These are phyloP conservation scores for Phytophthora ohioensis DNA, from an alignment of 352 stramenopile genomes.

Conservation along the genomic window DNA sequence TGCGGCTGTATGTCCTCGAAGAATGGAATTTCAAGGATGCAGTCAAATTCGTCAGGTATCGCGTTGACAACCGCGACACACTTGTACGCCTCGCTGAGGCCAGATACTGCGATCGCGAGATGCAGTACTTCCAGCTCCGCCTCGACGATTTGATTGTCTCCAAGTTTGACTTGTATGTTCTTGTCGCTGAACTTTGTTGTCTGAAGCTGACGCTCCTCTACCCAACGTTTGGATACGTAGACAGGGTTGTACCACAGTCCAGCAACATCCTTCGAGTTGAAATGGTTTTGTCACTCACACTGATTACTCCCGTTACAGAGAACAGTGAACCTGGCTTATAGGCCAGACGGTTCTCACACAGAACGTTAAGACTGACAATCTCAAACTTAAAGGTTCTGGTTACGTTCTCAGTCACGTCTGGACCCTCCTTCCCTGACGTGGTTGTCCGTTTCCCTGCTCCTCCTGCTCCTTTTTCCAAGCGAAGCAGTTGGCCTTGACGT, in stretches of 20 bases:
- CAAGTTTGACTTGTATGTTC: slow-evolving; percentile 17
- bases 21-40: too few relatives aligned
- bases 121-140: slow-evolving; percentile 6
- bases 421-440: too few relatives aligned
- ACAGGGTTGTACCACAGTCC: slow-evolving; percentile 4
- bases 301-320: not conserved
- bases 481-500: slow-evolving; percentile 8
- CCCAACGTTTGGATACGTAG: slow-evolving; percentile 11
- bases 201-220: not conserved
- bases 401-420: not conserved
- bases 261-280: not conserved
- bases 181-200: not conserved
- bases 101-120: too few relatives aligned
- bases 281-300: not conserved
- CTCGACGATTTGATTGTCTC: slow-evolving; percentile 12
- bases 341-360: slow-evolving; percentile 10
- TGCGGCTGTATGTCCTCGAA: not conserved
- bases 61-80: too few relatives aligned
- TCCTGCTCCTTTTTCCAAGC: slow-evolving; percentile 8
- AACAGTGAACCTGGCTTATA: slow-evolving; percentile 17
- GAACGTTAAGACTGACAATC: not conserved
- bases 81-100: too few relatives aligned
- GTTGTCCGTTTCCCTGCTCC: slow-evolving; percentile 20
- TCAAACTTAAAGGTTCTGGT: slow-evolving; percentile 8
- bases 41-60: too few relatives aligned